Conservation (phyloP, 352 stramenopile species). For the Pythium utonaiense region DNA sequence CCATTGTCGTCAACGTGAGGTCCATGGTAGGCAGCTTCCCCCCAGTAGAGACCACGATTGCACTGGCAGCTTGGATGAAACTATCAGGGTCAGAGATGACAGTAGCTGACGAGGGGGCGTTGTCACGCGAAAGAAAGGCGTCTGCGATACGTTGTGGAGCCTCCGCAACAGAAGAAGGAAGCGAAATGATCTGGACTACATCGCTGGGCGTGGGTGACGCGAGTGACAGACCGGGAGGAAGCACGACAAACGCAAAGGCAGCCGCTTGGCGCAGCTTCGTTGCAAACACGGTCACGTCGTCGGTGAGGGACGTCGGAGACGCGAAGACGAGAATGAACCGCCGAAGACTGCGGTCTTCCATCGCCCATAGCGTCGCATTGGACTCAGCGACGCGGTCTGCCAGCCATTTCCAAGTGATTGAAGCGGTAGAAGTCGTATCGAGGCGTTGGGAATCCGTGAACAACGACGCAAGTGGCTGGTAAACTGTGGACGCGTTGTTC, state of each 20-base stretch:
- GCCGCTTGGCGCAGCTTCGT: constrained; percentile 4
- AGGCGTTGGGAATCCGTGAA: neutral
- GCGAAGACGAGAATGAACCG: constrained; percentile 7
- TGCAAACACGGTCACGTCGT: neutral
- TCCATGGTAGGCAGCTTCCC: neutral
- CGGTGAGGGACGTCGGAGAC: neutral
- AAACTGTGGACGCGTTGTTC: constrained; percentile 4
- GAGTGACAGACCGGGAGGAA: neutral
- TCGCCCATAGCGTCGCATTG: constrained; percentile 11
- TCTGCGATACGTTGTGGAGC: neutral
- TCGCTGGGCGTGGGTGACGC: constrained; percentile 1
- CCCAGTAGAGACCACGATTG: neutral
- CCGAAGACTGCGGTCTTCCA: constrained; percentile 3
- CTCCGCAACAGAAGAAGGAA: neutral
- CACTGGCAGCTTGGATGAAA: neutral
- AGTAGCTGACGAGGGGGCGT: neutral
- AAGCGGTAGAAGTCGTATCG: neutral
- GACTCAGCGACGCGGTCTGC: neutral
- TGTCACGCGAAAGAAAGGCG: constrained; percentile 5
- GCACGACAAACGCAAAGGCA: constrained; percentile 6
- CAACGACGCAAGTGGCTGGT: constrained; percentile 6
- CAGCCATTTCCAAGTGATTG: constrained; percentile 7
- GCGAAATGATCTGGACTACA: constrained; percentile 7
- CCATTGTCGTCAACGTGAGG: neutral
- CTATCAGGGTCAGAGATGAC: neutral